These are phyloP conservation scores for Sideroxylon spinosum DNA, from an alignment of 179 eudicot species.

Conservation along the genomic window DNA sequence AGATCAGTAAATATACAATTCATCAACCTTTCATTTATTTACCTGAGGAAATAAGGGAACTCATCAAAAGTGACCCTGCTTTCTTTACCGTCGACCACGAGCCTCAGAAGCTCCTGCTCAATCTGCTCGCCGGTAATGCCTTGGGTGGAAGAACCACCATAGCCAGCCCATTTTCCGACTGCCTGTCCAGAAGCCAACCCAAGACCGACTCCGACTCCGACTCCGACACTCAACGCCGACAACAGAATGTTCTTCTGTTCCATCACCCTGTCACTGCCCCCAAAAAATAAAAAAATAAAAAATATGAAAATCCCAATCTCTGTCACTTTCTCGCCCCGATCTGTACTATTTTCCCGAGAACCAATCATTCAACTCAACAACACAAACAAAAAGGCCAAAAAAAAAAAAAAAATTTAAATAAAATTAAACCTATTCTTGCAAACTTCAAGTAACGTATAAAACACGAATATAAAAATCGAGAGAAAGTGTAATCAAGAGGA, in stretches of 20 bases:
- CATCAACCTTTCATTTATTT: not conserved
- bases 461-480: not conserved
- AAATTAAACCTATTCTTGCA: not conserved
- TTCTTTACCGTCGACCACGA: slow-evolving; percentile 60
- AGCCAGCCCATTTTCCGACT: slow-evolving; percentile 51
- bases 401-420: too few species aligned
- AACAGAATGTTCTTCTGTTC: slow-evolving; percentile 69
- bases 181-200: slow-evolving; percentile 65
- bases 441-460: not conserved
- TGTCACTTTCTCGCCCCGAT: not conserved
- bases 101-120: slow-evolving; percentile 55
- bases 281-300: too few species aligned
- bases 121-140: slow-evolving; percentile 62
- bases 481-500: not conserved
- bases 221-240: slow-evolving; percentile 88
- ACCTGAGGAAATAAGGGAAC: slow-evolving; percentile 85
- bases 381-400: not conserved
- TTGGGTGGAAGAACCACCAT: slow-evolving; percentile 32
- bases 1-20: too few species aligned
- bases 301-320: slow-evolving; percentile 33
- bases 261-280: slow-evolving; percentile 51
- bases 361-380: not conserved
- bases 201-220: slow-evolving; percentile 56
- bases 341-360: slow-evolving; percentile 13
- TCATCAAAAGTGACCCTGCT: slow-evolving; percentile 60